Percentiles rank a stretch among this genome's conserved stretches.
Evolutionary conservation across 2,329 filamentous ascomycete species (phyloP).

Genomic region (Penicillium sclerotiorum): DNA sequence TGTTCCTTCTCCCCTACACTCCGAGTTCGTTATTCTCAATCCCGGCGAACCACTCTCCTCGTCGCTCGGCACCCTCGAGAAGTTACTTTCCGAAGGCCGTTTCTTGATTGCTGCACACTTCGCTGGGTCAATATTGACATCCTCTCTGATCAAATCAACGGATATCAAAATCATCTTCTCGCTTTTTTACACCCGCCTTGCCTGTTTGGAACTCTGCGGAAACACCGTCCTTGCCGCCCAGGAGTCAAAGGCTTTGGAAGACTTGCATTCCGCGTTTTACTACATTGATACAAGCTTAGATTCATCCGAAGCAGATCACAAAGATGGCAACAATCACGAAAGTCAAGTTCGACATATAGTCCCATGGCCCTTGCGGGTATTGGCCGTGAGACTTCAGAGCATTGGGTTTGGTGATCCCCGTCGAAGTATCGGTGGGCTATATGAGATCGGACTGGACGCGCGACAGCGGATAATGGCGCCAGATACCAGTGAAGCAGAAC

Average conservation of each 20-base stretch:
- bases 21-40: slow-evolving; percentile 65
- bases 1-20: slow-evolving; percentile 67
- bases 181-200: slow-evolving; percentile 77
- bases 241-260: slow-evolving; percentile 65
- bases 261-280: slow-evolving; percentile 61
- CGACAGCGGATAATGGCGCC: slow-evolving; percentile 61
- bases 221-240: slow-evolving; percentile 68
- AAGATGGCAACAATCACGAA: slow-evolving; percentile 65
- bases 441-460: slow-evolving; percentile 81
- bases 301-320: slow-evolving; percentile 42
- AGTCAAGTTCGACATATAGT: slow-evolving; percentile 71
- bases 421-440: slow-evolving; percentile 84
- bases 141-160: slow-evolving; percentile 42
- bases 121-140: slow-evolving; percentile 45
- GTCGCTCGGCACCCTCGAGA: slow-evolving; percentile 54
- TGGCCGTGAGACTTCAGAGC: slow-evolving; percentile 81
- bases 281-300: slow-evolving; percentile 38
- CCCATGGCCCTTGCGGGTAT: slow-evolving; percentile 82
- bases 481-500: slow-evolving; percentile 55
- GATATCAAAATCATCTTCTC: slow-evolving; percentile 71
- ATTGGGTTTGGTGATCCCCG: slow-evolving; percentile 83
- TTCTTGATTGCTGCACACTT: slow-evolving; percentile 74
- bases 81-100: slow-evolving; percentile 71
- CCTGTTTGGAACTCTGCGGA: slow-evolving; percentile 78
- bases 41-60: slow-evolving; percentile 57